Evolutionary conservation across 2,329 filamentous ascomycete species (phyloP).

Genomic region (Aspergillus chevalieri): DNA sequence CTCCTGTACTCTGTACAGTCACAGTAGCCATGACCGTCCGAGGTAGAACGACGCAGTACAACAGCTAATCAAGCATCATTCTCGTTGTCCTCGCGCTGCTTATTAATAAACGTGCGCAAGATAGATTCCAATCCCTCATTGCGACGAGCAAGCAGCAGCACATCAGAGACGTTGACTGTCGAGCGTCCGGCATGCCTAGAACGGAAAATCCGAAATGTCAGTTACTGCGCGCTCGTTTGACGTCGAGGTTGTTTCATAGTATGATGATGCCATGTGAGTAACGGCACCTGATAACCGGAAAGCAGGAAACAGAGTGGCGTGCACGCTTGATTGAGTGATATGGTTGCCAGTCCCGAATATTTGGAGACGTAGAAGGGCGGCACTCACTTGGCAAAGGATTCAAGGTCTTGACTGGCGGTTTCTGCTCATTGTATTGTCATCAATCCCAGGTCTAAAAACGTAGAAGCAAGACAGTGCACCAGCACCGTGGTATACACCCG

Average conservation of each 20-base stretch:
- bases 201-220: constrained; percentile 19
- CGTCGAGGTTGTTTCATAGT: background rate
- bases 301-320: background rate
- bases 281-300: background rate
- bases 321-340: too few species aligned
- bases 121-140: constrained; percentile 80
- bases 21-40: too few species aligned
- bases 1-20: too few species aligned
- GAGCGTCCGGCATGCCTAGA: constrained; percentile 69
- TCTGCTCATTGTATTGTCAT: constrained; percentile 29
- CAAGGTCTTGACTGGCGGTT: constrained; percentile 54
- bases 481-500: background rate
- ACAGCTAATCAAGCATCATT: background rate
- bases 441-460: background rate
- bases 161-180: constrained; percentile 77
- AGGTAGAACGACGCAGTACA: too few species aligned
- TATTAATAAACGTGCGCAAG: constrained; percentile 44
- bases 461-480: background rate
- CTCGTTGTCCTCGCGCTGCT: constrained; percentile 19
- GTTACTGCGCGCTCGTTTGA: background rate
- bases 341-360: background rate
- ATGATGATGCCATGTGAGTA: background rate
- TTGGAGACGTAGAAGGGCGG: background rate
- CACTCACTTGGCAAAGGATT: constrained; percentile 54
- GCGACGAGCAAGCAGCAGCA: constrained; percentile 75